Conservation (phyloP, 2,329 filamentous ascomycete species). For the Cadophora sp. region DNA sequence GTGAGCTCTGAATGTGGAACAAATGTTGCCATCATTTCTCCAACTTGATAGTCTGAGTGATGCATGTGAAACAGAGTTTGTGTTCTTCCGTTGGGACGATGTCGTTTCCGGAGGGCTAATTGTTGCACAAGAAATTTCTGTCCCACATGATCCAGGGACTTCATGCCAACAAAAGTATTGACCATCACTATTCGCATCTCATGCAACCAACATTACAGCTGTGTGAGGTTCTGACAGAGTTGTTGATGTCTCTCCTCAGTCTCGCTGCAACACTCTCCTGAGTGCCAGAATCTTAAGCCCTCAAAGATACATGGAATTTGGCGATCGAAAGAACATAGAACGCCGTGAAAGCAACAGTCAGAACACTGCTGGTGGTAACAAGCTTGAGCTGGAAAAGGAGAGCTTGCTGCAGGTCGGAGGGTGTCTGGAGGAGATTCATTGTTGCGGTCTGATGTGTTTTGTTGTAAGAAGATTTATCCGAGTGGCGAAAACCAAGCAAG, state of each 20-base stretch:
- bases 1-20: too few relatives aligned
- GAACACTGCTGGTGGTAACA: slow-evolving; percentile 20
- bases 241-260: background rate
- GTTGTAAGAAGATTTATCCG: background rate
- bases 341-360: slow-evolving; percentile 21
- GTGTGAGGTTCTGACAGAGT: background rate
- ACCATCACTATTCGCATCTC: too few relatives aligned
- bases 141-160: background rate
- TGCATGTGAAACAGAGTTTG: too few relatives aligned
- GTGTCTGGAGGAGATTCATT: background rate
- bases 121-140: too few relatives aligned
- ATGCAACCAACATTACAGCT: background rate
- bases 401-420: background rate
- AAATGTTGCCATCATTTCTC: too few relatives aligned
- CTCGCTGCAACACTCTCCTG: background rate
- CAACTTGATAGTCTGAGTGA: too few relatives aligned
- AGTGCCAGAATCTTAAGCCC: background rate
- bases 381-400: slow-evolving; percentile 23
- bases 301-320: slow-evolving; percentile 17
- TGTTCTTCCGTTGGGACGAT: too few relatives aligned
- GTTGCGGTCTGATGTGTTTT: background rate
- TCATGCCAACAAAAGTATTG: background rate
- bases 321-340: slow-evolving; percentile 23
- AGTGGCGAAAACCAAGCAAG: background rate
- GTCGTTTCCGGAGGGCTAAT: too few relatives aligned